These are phyloP conservation scores for Boeremia exigua DNA, from an alignment of 2,329 filamentous ascomycete species.

Conservation along the genomic window DNA sequence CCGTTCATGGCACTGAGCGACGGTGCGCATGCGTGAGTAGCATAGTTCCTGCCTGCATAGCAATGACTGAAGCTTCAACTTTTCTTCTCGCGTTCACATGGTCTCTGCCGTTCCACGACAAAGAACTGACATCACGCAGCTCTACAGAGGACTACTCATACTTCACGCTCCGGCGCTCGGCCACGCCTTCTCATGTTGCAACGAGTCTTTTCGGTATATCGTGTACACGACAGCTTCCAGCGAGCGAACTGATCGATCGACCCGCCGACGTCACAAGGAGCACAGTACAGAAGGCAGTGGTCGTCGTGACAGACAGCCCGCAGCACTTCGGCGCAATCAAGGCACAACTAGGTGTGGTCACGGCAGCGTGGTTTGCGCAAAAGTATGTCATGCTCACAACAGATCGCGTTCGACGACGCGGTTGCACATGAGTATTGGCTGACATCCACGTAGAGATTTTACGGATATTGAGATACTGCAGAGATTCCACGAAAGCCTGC, in stretches of 20 bases:
- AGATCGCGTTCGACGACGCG: neutral
- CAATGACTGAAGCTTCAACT: neutral
- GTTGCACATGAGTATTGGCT: slow-evolving; percentile 7
- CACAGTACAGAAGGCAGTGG: slow-evolving; percentile 96
- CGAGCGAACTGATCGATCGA: slow-evolving; percentile 75
- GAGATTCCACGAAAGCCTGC: slow-evolving; percentile 89
- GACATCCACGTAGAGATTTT: slow-evolving; percentile 67
- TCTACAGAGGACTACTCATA: slow-evolving; percentile 97
- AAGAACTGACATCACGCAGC: slow-evolving; percentile 52
- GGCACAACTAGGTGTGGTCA: slow-evolving; percentile 88
- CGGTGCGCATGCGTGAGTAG: slow-evolving; percentile 81
- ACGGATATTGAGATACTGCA: slow-evolving; percentile 87
- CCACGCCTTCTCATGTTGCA: slow-evolving; percentile 57
- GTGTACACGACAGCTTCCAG: slow-evolving; percentile 89
- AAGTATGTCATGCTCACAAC: slow-evolving; percentile 55
- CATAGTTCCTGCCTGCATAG: slow-evolving; percentile 44
- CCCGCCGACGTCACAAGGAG: slow-evolving; percentile 93
- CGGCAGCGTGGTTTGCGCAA: slow-evolving; percentile 95
- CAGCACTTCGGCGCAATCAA: slow-evolving; percentile 89
- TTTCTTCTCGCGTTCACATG: slow-evolving; percentile 5
- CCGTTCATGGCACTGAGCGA: slow-evolving; percentile 98
- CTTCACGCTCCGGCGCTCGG: slow-evolving; percentile 79
- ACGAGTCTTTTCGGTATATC: slow-evolving; percentile 95
- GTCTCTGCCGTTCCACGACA: neutral
- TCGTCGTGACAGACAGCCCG: slow-evolving; percentile 90